These are phyloP conservation scores for Mycena amicta DNA, from an alignment of 768 basidiomycete genomes.

Conservation along the genomic window DNA sequence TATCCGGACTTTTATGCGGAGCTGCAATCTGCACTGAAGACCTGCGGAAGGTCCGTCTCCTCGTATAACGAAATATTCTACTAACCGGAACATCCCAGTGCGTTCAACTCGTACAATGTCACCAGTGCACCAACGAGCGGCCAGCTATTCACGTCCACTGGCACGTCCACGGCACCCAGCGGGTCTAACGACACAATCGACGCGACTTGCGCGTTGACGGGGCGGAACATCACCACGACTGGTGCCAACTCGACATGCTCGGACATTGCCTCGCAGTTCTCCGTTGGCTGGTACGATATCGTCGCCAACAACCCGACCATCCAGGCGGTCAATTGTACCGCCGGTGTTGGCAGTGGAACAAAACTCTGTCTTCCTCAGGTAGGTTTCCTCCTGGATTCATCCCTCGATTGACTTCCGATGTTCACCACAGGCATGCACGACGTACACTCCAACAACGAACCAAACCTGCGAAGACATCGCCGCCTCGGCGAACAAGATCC, in stretches of 20 bases:
- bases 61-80: neutral
- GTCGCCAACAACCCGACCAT: conserved; percentile 2
- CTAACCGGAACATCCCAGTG: neutral
- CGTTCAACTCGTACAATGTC: conserved; percentile 1
- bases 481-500: neutral
- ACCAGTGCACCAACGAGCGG: neutral
- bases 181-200: conserved; percentile 2
- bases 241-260: neutral
- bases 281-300: conserved; percentile 9
- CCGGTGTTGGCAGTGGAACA: neutral
- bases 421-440: conserved; percentile 10
- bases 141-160: neutral
- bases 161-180: neutral
- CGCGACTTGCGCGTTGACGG: conserved; percentile 2
- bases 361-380: conserved; percentile 7
- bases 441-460: neutral
- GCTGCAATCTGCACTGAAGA: neutral
- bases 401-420: neutral
- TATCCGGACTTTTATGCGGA: neutral
- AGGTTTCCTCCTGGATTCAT: neutral
- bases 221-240: neutral
- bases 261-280: conserved; percentile 2
- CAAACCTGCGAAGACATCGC: conserved; percentile 10
- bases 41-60: conserved; percentile 2
- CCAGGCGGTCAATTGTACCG: neutral